These are phyloP conservation scores for Fusarium graminum DNA, from an alignment of 2,329 filamentous ascomycete genomes.

Conservation along the genomic window DNA sequence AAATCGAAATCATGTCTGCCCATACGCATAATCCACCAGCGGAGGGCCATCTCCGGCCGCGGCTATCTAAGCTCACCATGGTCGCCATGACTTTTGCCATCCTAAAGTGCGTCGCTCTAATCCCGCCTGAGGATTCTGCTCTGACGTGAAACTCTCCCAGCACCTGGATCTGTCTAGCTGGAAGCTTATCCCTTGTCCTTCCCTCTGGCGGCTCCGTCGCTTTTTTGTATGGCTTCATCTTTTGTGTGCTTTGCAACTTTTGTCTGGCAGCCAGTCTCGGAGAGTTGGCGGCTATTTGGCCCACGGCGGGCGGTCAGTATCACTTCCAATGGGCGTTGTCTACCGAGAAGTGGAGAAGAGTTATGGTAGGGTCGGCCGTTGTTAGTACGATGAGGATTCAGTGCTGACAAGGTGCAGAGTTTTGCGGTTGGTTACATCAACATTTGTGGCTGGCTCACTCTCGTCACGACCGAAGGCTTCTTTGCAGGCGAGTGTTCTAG, in stretches of 20 bases:
- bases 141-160: conserved; percentile 30
- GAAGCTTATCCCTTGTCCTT: conserved; percentile 58
- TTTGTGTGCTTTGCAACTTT: conserved; percentile 61
- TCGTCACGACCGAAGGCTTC: conserved; percentile 59
- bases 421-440: conserved; percentile 60
- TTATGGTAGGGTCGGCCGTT: conserved; percentile 47
- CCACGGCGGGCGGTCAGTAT: conserved; percentile 62
- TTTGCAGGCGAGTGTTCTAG: conserved; percentile 54
- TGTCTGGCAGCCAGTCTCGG: conserved; percentile 58
- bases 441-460: conserved; percentile 61
- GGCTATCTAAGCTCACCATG: conserved; percentile 58
- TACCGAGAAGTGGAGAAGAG: conserved; percentile 55
- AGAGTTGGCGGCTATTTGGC: conserved; percentile 60
- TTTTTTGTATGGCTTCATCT: conserved; percentile 61
- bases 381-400: background rate
- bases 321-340: conserved; percentile 59
- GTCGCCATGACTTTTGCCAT: conserved; percentile 60
- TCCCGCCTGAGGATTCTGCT: fast-evolving
- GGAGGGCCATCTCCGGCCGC: conserved; percentile 53
- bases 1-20: conserved; percentile 14
- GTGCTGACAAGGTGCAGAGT: conserved; percentile 47
- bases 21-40: background rate
- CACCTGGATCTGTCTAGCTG: conserved; percentile 55
- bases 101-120: conserved; percentile 51
- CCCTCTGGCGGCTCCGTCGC: conserved; percentile 59